A percentile compares a stretch with the other conserved stretches of the same genome.
Evolutionary conservation across 2,329 filamentous ascomycete genomes (phyloP).

Genomic region (Myriosclerotinia duriaeana): DNA sequence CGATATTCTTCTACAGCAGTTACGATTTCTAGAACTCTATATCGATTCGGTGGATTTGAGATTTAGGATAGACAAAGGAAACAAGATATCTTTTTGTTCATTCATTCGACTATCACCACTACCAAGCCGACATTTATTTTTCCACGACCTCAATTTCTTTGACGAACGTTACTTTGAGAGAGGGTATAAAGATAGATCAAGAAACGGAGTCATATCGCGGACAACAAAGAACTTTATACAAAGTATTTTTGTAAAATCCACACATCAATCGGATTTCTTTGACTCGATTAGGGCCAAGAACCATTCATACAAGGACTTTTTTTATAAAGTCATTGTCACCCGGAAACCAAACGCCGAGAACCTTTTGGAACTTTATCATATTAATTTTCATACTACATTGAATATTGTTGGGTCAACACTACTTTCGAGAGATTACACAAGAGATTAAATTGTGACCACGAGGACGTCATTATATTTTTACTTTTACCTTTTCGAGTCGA

Average conservation of each 20-base stretch:
- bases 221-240: not conserved
- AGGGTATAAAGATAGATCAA: not conserved
- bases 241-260: not conserved
- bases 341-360: not conserved
- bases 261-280: not conserved
- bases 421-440: not conserved
- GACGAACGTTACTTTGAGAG: not conserved
- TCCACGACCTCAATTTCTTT: not conserved
- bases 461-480: not conserved
- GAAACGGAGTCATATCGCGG: not conserved
- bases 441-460: not conserved
- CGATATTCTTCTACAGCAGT: not conserved
- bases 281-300: not conserved
- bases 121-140: not conserved
- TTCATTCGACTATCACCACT: not conserved
- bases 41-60: not conserved
- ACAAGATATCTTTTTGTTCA: conserved; percentile 1
- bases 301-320: too few species aligned
- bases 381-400: not conserved
- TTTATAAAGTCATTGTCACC: conserved; percentile 6
- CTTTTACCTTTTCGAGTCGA: not conserved
- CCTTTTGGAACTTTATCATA: not conserved
- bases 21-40: not conserved
- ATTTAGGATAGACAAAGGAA: conserved; percentile 1
- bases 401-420: conserved; percentile 5